phyloP scores from a whole-genome alignment of 1,139 yeast genomes.

The Kazachstania sp. region DNA sequence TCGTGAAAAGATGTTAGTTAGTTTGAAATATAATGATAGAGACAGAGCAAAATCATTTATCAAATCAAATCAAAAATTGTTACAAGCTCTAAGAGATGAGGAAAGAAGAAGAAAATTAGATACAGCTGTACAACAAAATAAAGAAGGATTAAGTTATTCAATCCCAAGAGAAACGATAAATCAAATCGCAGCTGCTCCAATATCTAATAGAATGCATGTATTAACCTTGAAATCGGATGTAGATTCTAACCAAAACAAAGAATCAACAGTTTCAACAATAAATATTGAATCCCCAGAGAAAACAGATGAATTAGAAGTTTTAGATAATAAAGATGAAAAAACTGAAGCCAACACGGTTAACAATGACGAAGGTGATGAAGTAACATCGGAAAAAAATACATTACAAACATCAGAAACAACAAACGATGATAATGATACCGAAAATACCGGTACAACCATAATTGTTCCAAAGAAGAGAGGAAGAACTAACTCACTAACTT shows the following conservation, averaged over 20 bases:
- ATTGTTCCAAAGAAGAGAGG: constrained; percentile 5
- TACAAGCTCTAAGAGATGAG: constrained; percentile 28
- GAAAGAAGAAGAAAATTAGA: constrained; percentile 27
- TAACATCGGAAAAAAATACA: not conserved
- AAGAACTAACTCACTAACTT: constrained; percentile 3
- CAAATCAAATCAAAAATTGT: constrained; percentile 27
- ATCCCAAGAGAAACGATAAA: constrained; percentile 5
- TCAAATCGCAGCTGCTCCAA: not conserved
- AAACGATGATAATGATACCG: not conserved
- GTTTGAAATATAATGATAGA: constrained; percentile 30
- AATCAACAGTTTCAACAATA: no score
- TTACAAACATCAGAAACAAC: not conserved
- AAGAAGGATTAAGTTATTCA: not conserved
- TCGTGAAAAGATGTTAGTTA: constrained; percentile 28
- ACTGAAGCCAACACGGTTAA: no score
- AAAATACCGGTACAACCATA: not conserved
- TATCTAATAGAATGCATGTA: not conserved
- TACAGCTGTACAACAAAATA: constrained; percentile 6
- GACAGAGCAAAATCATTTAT: constrained; percentile 28
- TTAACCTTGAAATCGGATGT: not conserved
- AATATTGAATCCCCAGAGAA: no score
- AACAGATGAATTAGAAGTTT: no score
- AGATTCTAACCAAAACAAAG: constrained; percentile 4
- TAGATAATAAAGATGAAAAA: no score
- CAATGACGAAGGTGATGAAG: no score